Base-by-base conservation (phyloP, 2,329 filamentous ascomycete species). In the Bipolaris cookei region DNA sequence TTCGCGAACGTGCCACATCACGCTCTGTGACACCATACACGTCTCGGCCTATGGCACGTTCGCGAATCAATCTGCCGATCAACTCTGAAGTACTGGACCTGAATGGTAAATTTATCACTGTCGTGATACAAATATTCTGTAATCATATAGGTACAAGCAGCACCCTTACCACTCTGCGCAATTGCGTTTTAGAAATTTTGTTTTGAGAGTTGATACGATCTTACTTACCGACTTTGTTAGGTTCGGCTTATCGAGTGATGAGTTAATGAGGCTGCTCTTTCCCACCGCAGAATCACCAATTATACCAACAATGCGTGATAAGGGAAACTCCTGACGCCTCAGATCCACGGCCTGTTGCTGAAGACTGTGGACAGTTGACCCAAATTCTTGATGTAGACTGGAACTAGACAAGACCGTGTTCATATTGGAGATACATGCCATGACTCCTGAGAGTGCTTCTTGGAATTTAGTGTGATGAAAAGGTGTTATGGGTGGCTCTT, bases 251-350 rank as follows among this genome's bases (percentile, higher is more conserved):
- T 83, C 81, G 3, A 84, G 69, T 1, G 83, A 69, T 0, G 79
- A 82, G 61, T 83, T 83, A 14, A 83, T 69, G 3, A 83, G 64
- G 55, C 81, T 83, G 54, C 80, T 83, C 68, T 83, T 83, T 0
- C 81, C 81, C 77, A 77, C 79, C 3, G 81, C 81, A 11, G 81
- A 81, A 57, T 82, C 81, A 0, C 81, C 81, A 0, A 83, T 79
- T 37, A 83, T 77, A 0, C 79, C 81, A 0, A 83, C 79, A 3
- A 66, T 79, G 14, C 79, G 70, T 2, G 72, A 77, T 0, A 77
- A 70, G 0, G 77, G 77, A 23, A 74, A 76, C 16, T 76, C 62
- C 43, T 81, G 83, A 0, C 34, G 25, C 1, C 75, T 71, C 20
- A 84, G 57, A 0, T 64, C 54, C 1, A 54, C 23, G 1, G 77